A percentile compares a stretch with the other conserved stretches of the same genome.
These are phyloP conservation scores for Naganishia vishniacii DNA, from an alignment of 768 basidiomycete species.

Conservation along the genomic window DNA sequence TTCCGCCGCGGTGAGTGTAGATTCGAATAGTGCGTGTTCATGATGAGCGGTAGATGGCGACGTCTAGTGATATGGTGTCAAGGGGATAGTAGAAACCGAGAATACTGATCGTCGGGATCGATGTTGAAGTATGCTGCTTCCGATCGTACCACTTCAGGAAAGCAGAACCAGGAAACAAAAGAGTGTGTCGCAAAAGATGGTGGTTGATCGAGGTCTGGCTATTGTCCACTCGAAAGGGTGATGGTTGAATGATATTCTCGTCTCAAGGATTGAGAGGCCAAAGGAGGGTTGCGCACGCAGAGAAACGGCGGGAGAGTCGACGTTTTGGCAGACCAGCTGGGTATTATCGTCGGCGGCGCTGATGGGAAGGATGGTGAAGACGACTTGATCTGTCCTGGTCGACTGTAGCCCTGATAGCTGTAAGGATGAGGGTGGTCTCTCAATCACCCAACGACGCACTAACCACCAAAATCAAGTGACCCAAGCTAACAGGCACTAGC, in stretches of 20 bases:
- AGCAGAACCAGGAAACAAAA: not conserved
- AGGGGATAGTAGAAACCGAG: no score
- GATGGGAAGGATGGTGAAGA: no score
- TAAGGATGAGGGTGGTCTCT: no score
- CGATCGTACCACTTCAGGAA: no score
- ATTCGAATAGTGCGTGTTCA: slow-evolving; percentile 5
- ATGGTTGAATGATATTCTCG: not conserved
- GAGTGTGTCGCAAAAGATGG: not conserved
- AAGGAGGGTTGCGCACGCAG: not conserved
- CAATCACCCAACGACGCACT: no score
- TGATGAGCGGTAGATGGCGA: not conserved
- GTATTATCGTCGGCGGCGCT: not conserved
- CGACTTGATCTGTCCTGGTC: no score
- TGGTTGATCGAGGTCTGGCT: not conserved
- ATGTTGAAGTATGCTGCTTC: not conserved
- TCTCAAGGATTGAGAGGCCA: not conserved
- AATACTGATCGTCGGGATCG: no score
- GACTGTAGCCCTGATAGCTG: no score
- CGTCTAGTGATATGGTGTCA: not conserved
- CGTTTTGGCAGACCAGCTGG: not conserved
- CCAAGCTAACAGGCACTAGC: no score
- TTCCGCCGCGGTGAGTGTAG: slow-evolving; percentile 2
- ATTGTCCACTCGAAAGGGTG: not conserved
- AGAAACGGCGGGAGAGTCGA: not conserved
- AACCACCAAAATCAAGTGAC: no score